Conservation (phyloP, 129 eudicot genomes). For the Saposhnikovia divaricata region DNA sequence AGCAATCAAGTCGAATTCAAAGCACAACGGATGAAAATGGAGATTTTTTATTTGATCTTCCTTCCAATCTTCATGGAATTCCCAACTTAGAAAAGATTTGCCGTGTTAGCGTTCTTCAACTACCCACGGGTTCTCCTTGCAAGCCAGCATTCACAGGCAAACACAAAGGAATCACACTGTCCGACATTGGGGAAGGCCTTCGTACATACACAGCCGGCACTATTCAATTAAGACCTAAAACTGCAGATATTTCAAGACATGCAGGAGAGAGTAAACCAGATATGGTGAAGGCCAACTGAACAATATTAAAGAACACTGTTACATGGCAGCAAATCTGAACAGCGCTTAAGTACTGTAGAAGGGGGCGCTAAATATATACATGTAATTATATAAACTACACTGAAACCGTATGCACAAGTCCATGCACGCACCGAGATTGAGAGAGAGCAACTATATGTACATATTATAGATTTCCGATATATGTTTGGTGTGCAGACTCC, state of each 20-base stretch:
- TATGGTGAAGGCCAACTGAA: constrained; percentile 4
- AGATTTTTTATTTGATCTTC: constrained; percentile 67
- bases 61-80: constrained; percentile 85
- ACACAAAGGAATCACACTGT: constrained; percentile 23
- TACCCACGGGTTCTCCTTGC: constrained; percentile 50
- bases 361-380: constrained; percentile 2
- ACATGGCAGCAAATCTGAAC: constrained; percentile 18
- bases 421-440: not conserved
- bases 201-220: constrained; percentile 41
- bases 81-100: constrained; percentile 66
- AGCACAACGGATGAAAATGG: constrained; percentile 55
- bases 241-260: constrained; percentile 11
- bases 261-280: constrained; percentile 1
- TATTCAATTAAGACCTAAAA: constrained; percentile 33
- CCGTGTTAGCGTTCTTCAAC: constrained; percentile 28
- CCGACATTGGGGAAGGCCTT: constrained; percentile 37
- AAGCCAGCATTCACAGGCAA: constrained; percentile 25
- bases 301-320: not conserved
- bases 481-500: not conserved
- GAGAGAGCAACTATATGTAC: constrained; percentile 4
- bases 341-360: constrained; percentile 52
- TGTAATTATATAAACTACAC: not conserved
- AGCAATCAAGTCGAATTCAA: constrained; percentile 32
- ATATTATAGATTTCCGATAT: not conserved
- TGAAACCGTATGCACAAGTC: not conserved